Conservation (phyloP, 2,329 filamentous ascomycete species). For the Apiospora arundinis region DNA sequence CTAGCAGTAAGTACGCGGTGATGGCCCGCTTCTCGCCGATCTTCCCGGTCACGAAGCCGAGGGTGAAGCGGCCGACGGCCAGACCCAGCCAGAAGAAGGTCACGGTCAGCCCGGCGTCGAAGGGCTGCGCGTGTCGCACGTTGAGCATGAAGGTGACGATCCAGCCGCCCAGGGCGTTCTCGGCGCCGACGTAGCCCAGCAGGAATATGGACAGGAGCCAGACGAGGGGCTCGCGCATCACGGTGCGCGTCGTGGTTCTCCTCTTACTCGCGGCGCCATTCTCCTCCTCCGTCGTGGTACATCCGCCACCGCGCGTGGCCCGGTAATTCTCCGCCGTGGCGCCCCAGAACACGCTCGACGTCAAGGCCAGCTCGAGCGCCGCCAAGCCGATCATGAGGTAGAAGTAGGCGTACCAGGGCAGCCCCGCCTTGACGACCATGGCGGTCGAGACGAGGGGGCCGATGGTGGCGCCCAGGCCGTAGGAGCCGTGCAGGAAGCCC, state of each 20-base stretch:
- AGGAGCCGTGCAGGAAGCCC: slow-evolving; percentile 72
- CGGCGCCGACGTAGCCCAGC: slow-evolving; percentile 77
- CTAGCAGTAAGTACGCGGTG: slow-evolving; percentile 66
- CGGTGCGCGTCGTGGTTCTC: slow-evolving; percentile 54
- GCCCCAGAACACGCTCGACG: slow-evolving; percentile 62
- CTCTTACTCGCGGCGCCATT: no score
- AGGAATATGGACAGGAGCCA: slow-evolving; percentile 78
- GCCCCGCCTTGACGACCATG: slow-evolving; percentile 66
- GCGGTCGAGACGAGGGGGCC: slow-evolving; percentile 72
- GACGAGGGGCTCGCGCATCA: slow-evolving; percentile 58
- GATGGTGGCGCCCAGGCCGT: slow-evolving; percentile 71
- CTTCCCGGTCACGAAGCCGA: slow-evolving; percentile 76
- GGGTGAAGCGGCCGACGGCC: slow-evolving; percentile 70
- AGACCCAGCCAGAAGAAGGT: slow-evolving; percentile 85
- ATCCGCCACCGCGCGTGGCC: slow-evolving; percentile 40
- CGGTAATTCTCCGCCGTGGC: slow-evolving; percentile 62
- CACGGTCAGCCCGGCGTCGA: slow-evolving; percentile 75
- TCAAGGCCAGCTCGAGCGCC: slow-evolving; percentile 58
- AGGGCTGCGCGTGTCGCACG: slow-evolving; percentile 70
- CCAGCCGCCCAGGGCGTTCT: slow-evolving; percentile 81
- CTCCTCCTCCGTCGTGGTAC: no score
- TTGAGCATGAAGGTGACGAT: slow-evolving; percentile 84
- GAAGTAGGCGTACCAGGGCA: slow-evolving; percentile 76
- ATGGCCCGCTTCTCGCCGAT: slow-evolving; percentile 75
- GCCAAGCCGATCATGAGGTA: slow-evolving; percentile 72